A percentile compares a stretch with the other conserved stretches of the same genome.
phyloP scores from a whole-genome alignment of 192 early-diverging fungal species.

The Rhizoclosmatium sp. region DNA sequence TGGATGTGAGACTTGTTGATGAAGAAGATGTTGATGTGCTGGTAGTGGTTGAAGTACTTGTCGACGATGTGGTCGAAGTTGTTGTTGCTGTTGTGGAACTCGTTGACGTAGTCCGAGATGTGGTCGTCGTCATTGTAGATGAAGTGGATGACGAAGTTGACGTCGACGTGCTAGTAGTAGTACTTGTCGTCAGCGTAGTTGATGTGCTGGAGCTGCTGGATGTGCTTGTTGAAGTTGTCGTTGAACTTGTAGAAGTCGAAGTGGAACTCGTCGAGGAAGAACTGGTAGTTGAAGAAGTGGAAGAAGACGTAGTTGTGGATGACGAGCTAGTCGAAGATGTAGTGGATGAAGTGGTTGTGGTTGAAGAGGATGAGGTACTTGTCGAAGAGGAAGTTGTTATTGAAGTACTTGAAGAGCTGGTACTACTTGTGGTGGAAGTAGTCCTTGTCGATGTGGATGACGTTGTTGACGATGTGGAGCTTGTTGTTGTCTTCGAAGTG shows the following conservation, averaged over 20 bases:
- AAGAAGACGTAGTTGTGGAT: constrained; percentile 16
- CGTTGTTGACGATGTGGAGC: not conserved
- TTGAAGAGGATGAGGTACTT: not conserved
- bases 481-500: constrained; percentile 13
- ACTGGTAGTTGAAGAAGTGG: not conserved
- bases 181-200: not conserved
- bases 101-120: constrained; percentile 40
- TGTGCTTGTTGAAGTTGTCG: not conserved
- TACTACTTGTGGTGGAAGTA: not conserved
- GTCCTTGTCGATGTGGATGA: not conserved
- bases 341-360: not conserved
- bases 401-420: not conserved
- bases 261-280: not conserved
- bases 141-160: not conserved
- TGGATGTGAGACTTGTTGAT: not conserved
- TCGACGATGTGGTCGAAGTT: constrained; percentile 11
- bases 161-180: not conserved
- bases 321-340: not conserved
- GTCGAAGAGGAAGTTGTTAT: constrained; percentile 7
- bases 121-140: not conserved
- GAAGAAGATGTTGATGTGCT: not conserved
- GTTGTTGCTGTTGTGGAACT: constrained; percentile 2
- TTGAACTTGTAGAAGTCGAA: not conserved
- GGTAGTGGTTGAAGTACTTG: not conserved
- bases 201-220: not conserved